Evolutionary conservation across 139 green algal species (phyloP).

Genomic region (Astrephomene gubernaculifera): DNA sequence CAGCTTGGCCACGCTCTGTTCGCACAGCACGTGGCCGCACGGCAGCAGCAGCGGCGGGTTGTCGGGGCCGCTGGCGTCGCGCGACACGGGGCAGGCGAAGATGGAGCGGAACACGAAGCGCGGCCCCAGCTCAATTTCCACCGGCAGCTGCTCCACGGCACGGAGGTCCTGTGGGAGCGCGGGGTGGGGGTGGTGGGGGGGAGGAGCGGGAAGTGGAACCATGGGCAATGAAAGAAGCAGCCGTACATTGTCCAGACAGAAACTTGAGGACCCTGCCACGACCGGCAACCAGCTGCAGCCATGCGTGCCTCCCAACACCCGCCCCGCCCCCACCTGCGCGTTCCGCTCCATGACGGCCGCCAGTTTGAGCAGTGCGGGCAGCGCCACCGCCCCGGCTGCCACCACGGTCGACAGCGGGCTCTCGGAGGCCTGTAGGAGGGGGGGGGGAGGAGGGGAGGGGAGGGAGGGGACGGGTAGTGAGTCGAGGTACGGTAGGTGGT

Average conservation of each 20-base stretch:
- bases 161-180: constrained; percentile 33
- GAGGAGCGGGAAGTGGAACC: too few relatives aligned
- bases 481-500: too few relatives aligned
- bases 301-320: too few relatives aligned
- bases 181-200: background rate
- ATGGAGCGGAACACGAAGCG: constrained; percentile 95
- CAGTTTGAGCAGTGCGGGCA: constrained; percentile 93
- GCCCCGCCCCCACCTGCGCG: constrained; percentile 43
- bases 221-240: too few relatives aligned
- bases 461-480: background rate
- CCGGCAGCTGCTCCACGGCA: constrained; percentile 80
- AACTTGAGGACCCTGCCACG: too few relatives aligned
- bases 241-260: too few relatives aligned
- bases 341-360: constrained; percentile 70
- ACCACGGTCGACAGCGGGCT: constrained; percentile 86
- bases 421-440: constrained; percentile 71
- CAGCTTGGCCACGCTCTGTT: constrained; percentile 74
- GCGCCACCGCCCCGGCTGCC: constrained; percentile 83
- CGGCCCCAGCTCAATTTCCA: constrained; percentile 90
- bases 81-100: constrained; percentile 93
- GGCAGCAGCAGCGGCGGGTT: constrained; percentile 96
- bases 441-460: background rate
- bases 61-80: constrained; percentile 81
- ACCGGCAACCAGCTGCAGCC: too few relatives aligned
- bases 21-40: constrained; percentile 94